A percentile compares a stretch with the other conserved stretches of the same genome.
Conservation (phyloP, 768 basidiomycete species). For the Phylloporus sp. region DNA sequence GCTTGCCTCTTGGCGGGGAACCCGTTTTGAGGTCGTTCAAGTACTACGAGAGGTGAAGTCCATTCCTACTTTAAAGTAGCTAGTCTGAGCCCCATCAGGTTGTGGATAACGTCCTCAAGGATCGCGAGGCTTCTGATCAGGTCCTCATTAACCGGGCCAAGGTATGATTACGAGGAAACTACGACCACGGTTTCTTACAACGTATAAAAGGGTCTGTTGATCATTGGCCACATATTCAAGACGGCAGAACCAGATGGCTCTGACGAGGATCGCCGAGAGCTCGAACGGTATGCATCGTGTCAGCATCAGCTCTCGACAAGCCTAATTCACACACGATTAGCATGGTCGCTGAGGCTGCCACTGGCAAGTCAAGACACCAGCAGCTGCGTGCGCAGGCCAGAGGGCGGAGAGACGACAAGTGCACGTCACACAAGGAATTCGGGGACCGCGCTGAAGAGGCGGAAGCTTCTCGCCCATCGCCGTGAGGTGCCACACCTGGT, state of each 20-base stretch:
- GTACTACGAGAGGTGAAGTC: constrained; percentile 67
- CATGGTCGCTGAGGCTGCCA: constrained; percentile 84
- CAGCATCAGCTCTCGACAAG: neutral
- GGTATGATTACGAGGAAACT: constrained; percentile 37
- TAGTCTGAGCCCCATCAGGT: constrained; percentile 40
- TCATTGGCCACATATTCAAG: constrained; percentile 90
- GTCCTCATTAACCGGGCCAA: constrained; percentile 81
- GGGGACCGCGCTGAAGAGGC: constrained; percentile 24
- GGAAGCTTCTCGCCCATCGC: constrained; percentile 7
- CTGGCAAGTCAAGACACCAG: constrained; percentile 62
- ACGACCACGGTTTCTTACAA: constrained; percentile 1
- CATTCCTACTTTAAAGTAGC: neutral
- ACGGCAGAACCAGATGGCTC: constrained; percentile 79
- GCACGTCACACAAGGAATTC: constrained; percentile 34
- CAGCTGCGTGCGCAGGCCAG: constrained; percentile 29
- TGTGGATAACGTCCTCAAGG: constrained; percentile 82
- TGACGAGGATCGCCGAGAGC: constrained; percentile 89
- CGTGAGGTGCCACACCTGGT: constrained; percentile 11
- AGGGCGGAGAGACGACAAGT: constrained; percentile 35
- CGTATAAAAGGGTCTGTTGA: constrained; percentile 64
- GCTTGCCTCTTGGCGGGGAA: constrained; percentile 97
- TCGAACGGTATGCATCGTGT: constrained; percentile 69
- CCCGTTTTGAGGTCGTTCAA: constrained; percentile 89
- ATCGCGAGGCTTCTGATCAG: constrained; percentile 65
- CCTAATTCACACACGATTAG: constrained; percentile 34